Evolutionary conservation across 2,329 filamentous ascomycete genomes (phyloP).

Genomic region (Paecilomyces niveus): DNA sequence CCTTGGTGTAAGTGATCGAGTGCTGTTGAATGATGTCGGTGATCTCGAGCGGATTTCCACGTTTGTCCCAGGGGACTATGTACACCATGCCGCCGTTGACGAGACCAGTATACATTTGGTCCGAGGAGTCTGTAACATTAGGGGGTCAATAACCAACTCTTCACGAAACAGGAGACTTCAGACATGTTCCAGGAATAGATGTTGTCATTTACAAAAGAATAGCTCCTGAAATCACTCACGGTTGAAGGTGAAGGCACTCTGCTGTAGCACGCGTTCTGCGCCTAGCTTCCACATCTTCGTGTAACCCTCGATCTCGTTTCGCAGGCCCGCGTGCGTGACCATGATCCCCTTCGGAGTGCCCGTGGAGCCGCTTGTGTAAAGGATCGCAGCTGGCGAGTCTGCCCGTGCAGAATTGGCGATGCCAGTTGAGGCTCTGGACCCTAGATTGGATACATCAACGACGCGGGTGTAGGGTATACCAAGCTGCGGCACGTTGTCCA

Average conservation of each 20-base stretch:
- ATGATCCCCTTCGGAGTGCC: conserved; percentile 1
- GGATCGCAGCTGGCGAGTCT: neutral
- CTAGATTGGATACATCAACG: neutral
- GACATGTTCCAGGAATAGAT: too few relatives aligned
- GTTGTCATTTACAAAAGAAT: neutral
- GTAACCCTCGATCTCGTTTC: conserved; percentile 4
- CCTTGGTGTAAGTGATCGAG: too few relatives aligned
- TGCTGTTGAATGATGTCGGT: too few relatives aligned
- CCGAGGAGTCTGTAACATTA: too few relatives aligned
- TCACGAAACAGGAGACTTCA: too few relatives aligned
- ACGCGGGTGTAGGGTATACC: neutral
- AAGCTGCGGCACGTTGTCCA: too few relatives aligned
- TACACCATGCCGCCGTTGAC: too few relatives aligned
- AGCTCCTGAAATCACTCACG: neutral
- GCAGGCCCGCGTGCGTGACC: neutral
- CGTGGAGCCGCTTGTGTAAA: conserved; percentile 2
- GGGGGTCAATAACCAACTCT: too few relatives aligned
- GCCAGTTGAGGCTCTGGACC: neutral
- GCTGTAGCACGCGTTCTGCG: neutral
- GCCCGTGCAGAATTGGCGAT: neutral
- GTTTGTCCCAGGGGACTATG: too few relatives aligned
- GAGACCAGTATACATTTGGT: too few relatives aligned
- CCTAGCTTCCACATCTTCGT: neutral
- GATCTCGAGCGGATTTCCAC: too few relatives aligned
- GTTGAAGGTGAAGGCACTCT: conserved; percentile 1